Base-by-base conservation (phyloP, 768 basidiomycete species). In the Lyophyllum semitale region DNA sequence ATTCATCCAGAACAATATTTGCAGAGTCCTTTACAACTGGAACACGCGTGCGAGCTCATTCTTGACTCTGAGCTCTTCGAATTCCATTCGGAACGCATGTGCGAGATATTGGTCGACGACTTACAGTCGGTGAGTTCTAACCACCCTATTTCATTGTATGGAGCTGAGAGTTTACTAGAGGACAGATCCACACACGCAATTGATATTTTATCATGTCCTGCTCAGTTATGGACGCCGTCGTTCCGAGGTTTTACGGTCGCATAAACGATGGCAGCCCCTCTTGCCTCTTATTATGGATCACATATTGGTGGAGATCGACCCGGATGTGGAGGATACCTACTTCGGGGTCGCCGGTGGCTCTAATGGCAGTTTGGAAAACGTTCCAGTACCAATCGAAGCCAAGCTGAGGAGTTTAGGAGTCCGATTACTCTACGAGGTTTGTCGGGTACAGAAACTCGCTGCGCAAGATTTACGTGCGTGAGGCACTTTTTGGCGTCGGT, bases 1-100 rank as follows among this genome's bases (percentile, higher is more conserved):
- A 50, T 46, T 60, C 59, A 40, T 57, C 57, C 37, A 75, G 95
- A 97, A 65, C 83, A 87, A 65, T 98, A 92, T 70, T 78, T 98
- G 37, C 88, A 92, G 57, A 88, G 84, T 51, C 88, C 89, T 3
- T 70, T 89, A 23, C 93, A 96, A 63, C 79, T 98, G 43, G 84
- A 93, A 57, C 88, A 94, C 67, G 93, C 93, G 11, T 89, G 89
- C 61, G 75, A 81, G 37, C 71, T 89, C 27, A 73, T 98, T 12
- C 75, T 95, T 38, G 83, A 85, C 51, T 94, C 92, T 0, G 94
- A 95, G 65, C 80, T 98, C 37, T 97, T 98, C 63, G 71, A 82
- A 2, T 95, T 91, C 64, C 94, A 98, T 69, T 94, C 92, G 3
- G 94, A 95, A 66, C 78, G 96, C 30, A 95, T 95, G 91, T 84